Base-by-base conservation (phyloP, 1,284 basidiomycete genomes). In the Taiwanofungus camphoratus region DNA sequence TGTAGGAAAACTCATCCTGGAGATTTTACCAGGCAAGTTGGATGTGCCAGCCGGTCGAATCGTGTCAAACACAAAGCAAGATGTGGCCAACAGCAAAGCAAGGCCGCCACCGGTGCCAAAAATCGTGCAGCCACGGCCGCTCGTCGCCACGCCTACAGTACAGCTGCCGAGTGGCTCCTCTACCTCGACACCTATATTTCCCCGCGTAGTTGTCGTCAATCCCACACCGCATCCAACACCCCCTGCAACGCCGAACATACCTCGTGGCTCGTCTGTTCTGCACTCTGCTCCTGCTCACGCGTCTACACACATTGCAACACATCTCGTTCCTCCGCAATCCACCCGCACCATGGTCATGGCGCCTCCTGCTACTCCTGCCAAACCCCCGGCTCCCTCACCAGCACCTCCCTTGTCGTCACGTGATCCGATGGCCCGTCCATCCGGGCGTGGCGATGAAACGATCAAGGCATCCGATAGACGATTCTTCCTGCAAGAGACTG, bases 221-320 rank as follows among this genome's bases (percentile, higher is more conserved):
- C 69, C 69, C 23, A 74, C 74, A 2, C 73, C 72, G 7, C 76
- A 75, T 55, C 76, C 76, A 2, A 78, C 78, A 3, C 77, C 77
- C 4, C 76, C 74, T 1, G 68, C 70, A 2, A 76, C 76, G 1
- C 76, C 76, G 1, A 39, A 39, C 55, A 60, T 48, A 51, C 62
- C 44, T 41, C 51, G 36, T 46, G 42, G 45, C 22, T 37, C 39
- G 27, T 49, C 46, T 7, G 44, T 34, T 3, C 36, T 46, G 36
- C 43, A 36, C 32, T 42, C 26, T 29, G 26, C n/a, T n/a, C 8
- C 26, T 8, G n/a, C 26, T n/a, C 8, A 8, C 26, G n/a, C 38
- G 16, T 43, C 26, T 30, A 42, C 51, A 21, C 50, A 50, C 13
- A 26, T 52, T n/a, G 46, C 55, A n/a, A 50, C 50, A 3, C 54